A percentile compares a stretch with the other conserved stretches of the same genome.
Evolutionary conservation across 495 filamentous ascomycete species (phyloP).

Genomic region (Margaritispora aquatica): DNA sequence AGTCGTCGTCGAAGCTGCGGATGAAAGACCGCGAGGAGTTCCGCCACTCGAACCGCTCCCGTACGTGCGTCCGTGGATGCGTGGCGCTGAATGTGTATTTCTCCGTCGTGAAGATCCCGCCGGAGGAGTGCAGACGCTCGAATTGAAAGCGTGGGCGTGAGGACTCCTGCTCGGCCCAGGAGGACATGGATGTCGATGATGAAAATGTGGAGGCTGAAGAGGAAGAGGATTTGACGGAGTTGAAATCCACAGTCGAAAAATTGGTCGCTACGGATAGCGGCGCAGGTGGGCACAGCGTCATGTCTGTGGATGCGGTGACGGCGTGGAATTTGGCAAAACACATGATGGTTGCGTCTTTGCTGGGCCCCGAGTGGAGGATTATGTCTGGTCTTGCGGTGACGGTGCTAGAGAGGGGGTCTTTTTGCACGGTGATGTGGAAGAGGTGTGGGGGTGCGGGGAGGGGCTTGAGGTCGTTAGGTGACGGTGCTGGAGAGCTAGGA

Average conservation of each 20-base stretch:
- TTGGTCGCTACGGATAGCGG: background rate
- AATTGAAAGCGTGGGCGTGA: background rate
- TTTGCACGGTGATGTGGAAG: constrained; percentile 12
- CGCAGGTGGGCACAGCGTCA: constrained; percentile 15
- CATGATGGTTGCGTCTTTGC: constrained; percentile 2
- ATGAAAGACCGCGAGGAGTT: constrained; percentile 5
- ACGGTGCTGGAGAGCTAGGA: constrained; percentile 9
- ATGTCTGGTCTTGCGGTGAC: constrained; percentile 8
- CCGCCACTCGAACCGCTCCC: constrained; percentile 17
- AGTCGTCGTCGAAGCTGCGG: background rate
- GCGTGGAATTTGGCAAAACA: constrained; percentile 15
- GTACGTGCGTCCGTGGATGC: background rate
- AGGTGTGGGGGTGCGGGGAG: constrained; percentile 14
- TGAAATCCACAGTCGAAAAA: background rate
- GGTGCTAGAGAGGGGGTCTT: background rate
- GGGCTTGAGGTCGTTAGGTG: constrained; percentile 17
- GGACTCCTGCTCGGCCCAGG: background rate
- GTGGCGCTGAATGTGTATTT: constrained; percentile 13
- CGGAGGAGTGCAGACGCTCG: constrained; percentile 1
- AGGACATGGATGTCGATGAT: background rate
- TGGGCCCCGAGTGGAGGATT: constrained; percentile 10
- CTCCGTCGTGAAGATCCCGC: constrained; percentile 10
- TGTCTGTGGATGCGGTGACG: constrained; percentile 8
- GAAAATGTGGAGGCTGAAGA: background rate
- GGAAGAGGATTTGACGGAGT: no score